Evolutionary conservation across 2,329 filamentous ascomycete genomes (phyloP).

Genomic region (Cladosporium cucumerinum): DNA sequence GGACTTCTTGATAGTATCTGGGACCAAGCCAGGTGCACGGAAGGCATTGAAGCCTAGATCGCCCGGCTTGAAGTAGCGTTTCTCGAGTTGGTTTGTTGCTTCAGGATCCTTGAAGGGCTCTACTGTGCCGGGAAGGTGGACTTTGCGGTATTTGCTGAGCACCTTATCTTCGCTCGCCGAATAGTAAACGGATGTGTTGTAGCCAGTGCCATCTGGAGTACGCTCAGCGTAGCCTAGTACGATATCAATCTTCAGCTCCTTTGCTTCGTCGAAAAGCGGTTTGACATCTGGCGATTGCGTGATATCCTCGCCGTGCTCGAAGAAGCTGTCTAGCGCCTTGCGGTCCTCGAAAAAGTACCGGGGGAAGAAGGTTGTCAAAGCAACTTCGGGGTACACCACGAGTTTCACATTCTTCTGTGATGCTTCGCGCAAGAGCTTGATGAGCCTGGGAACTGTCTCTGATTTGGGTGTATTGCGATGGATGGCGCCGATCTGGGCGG

Average conservation of each 20-base stretch:
- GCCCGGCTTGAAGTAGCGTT: conserved; percentile 53
- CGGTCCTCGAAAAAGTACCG: conserved; percentile 40
- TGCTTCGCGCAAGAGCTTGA: conserved; percentile 48
- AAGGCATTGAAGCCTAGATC: conserved; percentile 55
- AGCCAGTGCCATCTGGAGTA: conserved; percentile 44
- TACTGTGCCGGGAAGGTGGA: conserved; percentile 53
- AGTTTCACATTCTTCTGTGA: conserved; percentile 46
- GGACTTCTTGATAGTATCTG: conserved; percentile 36
- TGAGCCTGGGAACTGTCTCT: conserved; percentile 48
- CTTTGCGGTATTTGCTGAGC: conserved; percentile 54
- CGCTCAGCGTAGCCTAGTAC: conserved; percentile 54
- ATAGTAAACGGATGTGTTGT: conserved; percentile 53
- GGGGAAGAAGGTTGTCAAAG: conserved; percentile 57
- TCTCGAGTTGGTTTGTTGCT: conserved; percentile 54
- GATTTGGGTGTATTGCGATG: conserved; percentile 42
- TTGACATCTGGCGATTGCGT: conserved; percentile 44
- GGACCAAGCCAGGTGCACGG: conserved; percentile 47
- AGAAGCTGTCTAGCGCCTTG: conserved; percentile 48
- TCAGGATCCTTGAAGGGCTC: conserved; percentile 50
- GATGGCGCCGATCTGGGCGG: conserved; percentile 53
- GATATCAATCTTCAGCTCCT: conserved; percentile 49
- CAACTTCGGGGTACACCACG: conserved; percentile 54
- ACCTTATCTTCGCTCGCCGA: conserved; percentile 43
- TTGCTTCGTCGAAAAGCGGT: conserved; percentile 49
- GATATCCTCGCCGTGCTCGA: conserved; percentile 48